Percentiles rank a stretch among this genome's conserved stretches.
phyloP scores from a whole-genome alignment of 176 grass and related monocot genomes.

The Dactylis glomerata region DNA sequence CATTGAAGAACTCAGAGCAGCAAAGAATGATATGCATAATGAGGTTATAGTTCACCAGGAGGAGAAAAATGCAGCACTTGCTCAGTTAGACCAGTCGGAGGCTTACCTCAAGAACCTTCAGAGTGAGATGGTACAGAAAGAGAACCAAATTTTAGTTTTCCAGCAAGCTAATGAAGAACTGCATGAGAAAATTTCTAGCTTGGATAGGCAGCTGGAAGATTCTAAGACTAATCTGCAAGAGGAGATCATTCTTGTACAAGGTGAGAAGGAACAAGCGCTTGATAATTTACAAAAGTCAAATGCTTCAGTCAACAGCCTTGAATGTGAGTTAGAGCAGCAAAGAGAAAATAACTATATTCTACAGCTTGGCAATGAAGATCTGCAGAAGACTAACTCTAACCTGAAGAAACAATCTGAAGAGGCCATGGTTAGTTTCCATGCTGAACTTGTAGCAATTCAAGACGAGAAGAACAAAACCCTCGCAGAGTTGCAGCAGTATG shows the following conservation, averaged over 20 bases:
- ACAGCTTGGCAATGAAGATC: constrained; percentile 36
- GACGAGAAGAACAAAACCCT: constrained; percentile 39
- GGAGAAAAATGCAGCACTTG: constrained; percentile 35
- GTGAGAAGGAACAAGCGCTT: constrained; percentile 25
- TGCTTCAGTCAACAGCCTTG: constrained; percentile 30
- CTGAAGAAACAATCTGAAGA: constrained; percentile 33
- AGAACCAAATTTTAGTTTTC: constrained; percentile 35
- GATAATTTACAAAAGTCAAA: constrained; percentile 37
- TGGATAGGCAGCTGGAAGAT: constrained; percentile 44
- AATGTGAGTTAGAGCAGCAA: constrained; percentile 38
- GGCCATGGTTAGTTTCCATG: constrained; percentile 1
- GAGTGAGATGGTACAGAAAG: constrained; percentile 36
- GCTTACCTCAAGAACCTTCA: constrained; percentile 29
- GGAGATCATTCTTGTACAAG: constrained; percentile 27
- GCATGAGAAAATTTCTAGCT: constrained; percentile 30
- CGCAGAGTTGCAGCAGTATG: constrained; percentile 36
- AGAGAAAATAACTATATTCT: constrained; percentile 34
- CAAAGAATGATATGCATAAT: constrained; percentile 37
- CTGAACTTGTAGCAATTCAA: constrained; percentile 32
- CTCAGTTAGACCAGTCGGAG: constrained; percentile 36
- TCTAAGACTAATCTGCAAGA: constrained; percentile 19
- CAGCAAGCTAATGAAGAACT: constrained; percentile 44
- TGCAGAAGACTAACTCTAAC: constrained; percentile 35
- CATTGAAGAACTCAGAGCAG: constrained; percentile 24
- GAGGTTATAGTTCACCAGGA: constrained; percentile 24